Evolutionary conservation across 2,329 filamentous ascomycete species (phyloP), one percentile per base, ranked within the genome.

Genomic region (Fusarium ambrosium): DNA sequence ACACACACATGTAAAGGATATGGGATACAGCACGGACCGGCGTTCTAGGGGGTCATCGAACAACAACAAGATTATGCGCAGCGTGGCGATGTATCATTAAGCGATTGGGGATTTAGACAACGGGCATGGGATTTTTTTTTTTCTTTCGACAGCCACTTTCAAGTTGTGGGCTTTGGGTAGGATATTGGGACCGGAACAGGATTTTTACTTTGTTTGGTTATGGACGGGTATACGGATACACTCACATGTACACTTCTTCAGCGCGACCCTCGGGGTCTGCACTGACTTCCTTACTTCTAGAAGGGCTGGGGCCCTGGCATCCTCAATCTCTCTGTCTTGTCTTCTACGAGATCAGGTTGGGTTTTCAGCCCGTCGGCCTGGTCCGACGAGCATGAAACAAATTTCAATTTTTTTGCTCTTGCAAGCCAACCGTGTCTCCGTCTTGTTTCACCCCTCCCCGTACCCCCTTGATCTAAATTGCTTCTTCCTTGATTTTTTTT

Each of bases 1-100:
- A 64, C 18, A 68, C 55, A 51, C 24, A 51, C 24, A 32, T 72
- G 63, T 67, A 70, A 72, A 48, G 75, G 66, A 68, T 70, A 68
- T 63, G 63, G 70, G 66, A 43, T 61, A 74, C 56, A 69, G 59
- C 62, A 78, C 69, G 66, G 68, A 69, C 51, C 66, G 76, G 76
- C 72, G 76, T 77, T 78, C 71, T 77, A 16, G 43, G 51, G 51
- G 20, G 62, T 43, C 45, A 60, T 69, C 41, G 56, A 67, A 61
- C 61, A 67, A 61, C 61, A 67, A 65, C 24, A 24, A 24, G 56
- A 68, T 74, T 69, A 60, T 62, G 69, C 64, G 56, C 62, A 60
- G 58, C 48, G 37, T 39, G 63, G 66, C 65, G 64, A 76, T 78
- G 68, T 71, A 78, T 74, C 45, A 77, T 68, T 62, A 74, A 60